These are phyloP conservation scores for Trichophyton schoenleinii DNA, from an alignment of 2,329 filamentous ascomycete species.

Conservation along the genomic window DNA sequence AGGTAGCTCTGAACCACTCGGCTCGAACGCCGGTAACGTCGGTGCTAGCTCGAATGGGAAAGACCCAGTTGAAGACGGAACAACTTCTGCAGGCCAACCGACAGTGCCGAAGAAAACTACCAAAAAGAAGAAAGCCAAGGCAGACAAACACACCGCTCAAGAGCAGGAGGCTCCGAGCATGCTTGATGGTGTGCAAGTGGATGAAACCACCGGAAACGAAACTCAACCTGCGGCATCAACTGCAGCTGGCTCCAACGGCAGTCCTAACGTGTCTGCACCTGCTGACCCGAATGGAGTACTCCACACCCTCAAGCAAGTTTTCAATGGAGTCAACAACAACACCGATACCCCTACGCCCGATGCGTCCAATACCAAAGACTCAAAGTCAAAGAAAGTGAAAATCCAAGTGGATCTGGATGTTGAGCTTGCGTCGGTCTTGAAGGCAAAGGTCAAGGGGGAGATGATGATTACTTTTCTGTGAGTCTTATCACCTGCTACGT, in stretches of 20 bases:
- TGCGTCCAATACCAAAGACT: neutral
- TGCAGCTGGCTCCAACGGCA: neutral
- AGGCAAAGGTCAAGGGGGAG: constrained; percentile 11
- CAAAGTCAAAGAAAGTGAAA: neutral
- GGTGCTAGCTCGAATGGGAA: neutral
- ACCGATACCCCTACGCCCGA: neutral
- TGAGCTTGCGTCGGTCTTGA: constrained; percentile 9
- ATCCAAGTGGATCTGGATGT: constrained; percentile 9
- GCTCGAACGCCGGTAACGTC: neutral
- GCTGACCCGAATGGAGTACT: neutral
- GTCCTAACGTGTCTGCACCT: neutral
- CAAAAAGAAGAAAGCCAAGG: constrained; percentile 4
- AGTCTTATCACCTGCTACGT: neutral
- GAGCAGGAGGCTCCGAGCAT: neutral
- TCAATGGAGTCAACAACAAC: neutral
- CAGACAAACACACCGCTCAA: neutral
- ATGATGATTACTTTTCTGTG: constrained; percentile 13
- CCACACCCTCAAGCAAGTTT: neutral
- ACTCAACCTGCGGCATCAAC: neutral
- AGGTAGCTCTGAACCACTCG: neutral
- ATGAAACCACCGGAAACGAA: neutral
- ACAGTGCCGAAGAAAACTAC: neutral
- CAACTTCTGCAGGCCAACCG: neutral
- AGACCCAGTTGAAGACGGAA: neutral
- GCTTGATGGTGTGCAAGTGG: neutral